Percentiles rank a stretch among this genome's conserved stretches.
Conservation (phyloP, 306 rosid species). For the Vigna unguiculata region DNA sequence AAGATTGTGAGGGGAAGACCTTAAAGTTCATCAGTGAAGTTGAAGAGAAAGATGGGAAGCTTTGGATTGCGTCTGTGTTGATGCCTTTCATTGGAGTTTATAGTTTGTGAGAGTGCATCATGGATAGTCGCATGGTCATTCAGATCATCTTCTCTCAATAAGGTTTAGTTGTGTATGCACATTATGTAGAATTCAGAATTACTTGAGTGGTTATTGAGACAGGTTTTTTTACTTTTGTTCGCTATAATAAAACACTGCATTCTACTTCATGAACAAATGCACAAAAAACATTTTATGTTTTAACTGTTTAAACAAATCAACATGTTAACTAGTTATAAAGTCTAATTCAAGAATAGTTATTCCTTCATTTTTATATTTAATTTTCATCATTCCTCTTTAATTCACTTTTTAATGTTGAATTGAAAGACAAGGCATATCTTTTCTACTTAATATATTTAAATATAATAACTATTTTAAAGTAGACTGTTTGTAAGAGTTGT, state of each 20-base stretch:
- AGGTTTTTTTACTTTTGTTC: conserved; percentile 13
- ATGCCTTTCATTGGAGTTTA: conserved; percentile 82
- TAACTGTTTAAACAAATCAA: no score
- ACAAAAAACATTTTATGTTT: not conserved
- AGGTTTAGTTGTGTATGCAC: conserved; percentile 22
- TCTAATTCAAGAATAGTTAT: no score
- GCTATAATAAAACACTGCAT: not conserved
- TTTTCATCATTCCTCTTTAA: no score
- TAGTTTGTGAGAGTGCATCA: conserved; percentile 25
- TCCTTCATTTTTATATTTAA: no score
- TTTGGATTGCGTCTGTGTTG: conserved; percentile 87
- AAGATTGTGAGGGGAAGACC: conserved; percentile 78
- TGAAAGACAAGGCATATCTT: no score
- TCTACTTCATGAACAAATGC: not conserved
- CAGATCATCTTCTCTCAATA: not conserved
- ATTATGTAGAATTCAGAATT: conserved; percentile 20
- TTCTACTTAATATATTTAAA: no score
- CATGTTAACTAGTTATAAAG: no score
- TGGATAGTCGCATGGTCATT: not conserved
- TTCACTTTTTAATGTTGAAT: no score
- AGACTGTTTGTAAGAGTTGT: no score
- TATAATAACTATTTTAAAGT: no score
- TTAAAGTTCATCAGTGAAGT: conserved; percentile 81
- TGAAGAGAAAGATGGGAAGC: conserved; percentile 87
- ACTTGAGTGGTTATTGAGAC: not conserved